Base-by-base conservation (phyloP, 768 basidiomycete genomes). In the Trametes gibbosa region DNA sequence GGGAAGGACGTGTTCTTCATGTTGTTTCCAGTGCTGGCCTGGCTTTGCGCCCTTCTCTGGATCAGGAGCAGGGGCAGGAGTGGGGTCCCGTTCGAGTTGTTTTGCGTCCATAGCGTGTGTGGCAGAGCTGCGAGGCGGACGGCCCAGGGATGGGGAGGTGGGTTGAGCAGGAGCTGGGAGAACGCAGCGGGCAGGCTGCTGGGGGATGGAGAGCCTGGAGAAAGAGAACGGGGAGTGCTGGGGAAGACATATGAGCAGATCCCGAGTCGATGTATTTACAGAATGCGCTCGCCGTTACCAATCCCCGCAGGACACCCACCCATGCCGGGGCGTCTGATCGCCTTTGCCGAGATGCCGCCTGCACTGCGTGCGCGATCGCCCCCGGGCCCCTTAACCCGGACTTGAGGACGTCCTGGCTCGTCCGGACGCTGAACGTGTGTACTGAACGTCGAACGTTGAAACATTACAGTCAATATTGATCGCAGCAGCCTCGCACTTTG, bases 1-100 rank as follows among this genome's bases (percentile, higher is more conserved):
- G 1, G 79, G 79, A 0, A 80, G 65, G 24, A 78, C 66, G 56
- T 80, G 78, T 45, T 76, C 66, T 47, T 80, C 79, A 13, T 64
- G 54, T 12, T 55, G 61, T 52, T 75, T 75, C 78, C 79, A 80
- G 14, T 73, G 69, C 5, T 69, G 68, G 1, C 73, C 72, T 9
- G 74, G 72, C 32, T 65, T 64, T 62, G 42, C 56, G 29, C 42
- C 57, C 45, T 52, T 58, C 45, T 58, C 50, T 23, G 60, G 37
- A 23, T 49, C 56, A 34, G 50, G 19, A n/a, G 10, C 29, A 9
- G 53, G 52, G 16, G 48, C 39, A 24, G 52, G 53, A 46, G 59
- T 29, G 43, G 48, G 32, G 24, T 19, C 37, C 21, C 8, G 42
- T 8, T 45, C 52, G 1, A 9, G 23, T 24, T 61, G 40, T 40